These are phyloP conservation scores for Alternaria triticina DNA, from an alignment of 2,329 filamentous ascomycete species.

Conservation along the genomic window DNA sequence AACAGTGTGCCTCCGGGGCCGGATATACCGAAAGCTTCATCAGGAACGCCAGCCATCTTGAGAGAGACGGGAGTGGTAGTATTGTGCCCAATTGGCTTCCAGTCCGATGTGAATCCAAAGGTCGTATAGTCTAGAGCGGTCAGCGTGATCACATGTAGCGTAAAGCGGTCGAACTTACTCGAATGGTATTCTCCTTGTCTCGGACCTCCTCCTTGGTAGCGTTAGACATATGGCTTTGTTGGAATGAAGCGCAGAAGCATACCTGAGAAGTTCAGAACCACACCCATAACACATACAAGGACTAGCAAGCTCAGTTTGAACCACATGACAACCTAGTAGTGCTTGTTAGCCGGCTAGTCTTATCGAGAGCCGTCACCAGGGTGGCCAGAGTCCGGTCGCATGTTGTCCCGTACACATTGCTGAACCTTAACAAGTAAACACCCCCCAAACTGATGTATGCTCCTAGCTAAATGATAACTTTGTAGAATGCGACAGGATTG, in stretches of 20 bases:
- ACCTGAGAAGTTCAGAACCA: conserved; percentile 37
- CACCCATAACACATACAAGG: conserved; percentile 31
- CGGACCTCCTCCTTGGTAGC: conserved; percentile 10
- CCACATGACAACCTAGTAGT: conserved; percentile 34
- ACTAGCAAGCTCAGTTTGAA: conserved; percentile 39
- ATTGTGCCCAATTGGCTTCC: conserved; percentile 30
- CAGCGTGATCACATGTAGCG: not conserved
- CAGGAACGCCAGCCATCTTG: conserved; percentile 8
- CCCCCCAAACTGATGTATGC: not conserved
- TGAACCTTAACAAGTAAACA: not conserved
- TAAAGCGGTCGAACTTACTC: conserved; percentile 6
- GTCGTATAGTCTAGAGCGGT: conserved; percentile 26
- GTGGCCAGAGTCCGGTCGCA: not conserved
- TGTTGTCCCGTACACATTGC: not conserved
- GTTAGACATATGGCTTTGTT: conserved; percentile 5
- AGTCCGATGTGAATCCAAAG: conserved; percentile 29
- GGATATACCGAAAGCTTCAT: conserved; percentile 25
- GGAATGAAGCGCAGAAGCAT: not conserved
- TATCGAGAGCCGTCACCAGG: not conserved
- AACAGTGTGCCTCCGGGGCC: conserved; percentile 35
- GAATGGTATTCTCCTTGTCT: conserved; percentile 14
- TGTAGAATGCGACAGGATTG: not conserved
- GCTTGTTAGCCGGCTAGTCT: not conserved
- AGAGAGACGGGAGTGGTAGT: conserved; percentile 5
- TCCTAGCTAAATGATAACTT: not conserved